phyloP scores from a whole-genome alignment of 805 yeast genomes.

The Saccharomycopsis amapae region DNA sequence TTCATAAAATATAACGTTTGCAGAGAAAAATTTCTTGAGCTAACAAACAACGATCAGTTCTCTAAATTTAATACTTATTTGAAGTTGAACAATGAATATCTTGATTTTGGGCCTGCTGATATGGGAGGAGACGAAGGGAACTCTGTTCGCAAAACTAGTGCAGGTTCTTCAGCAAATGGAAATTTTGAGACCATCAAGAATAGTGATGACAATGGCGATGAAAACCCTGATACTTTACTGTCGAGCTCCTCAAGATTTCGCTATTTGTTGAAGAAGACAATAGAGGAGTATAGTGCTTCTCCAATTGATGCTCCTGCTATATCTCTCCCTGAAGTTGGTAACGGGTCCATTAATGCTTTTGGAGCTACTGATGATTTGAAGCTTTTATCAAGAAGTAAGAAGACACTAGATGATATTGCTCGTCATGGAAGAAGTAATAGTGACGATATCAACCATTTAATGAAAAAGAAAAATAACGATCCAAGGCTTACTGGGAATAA shows the following conservation, averaged over 20 bases:
- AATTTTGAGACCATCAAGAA: slow-evolving; percentile 42
- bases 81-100: slow-evolving; percentile 22
- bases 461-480: not conserved
- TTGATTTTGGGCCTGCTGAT: slow-evolving; percentile 23
- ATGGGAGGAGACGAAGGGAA: slow-evolving; percentile 4
- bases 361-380: slow-evolving; percentile 14
- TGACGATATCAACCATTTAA: slow-evolving; percentile 13
- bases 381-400: slow-evolving; percentile 4
- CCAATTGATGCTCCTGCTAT: not conserved
- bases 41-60: slow-evolving; percentile 63
- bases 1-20: slow-evolving; percentile 51
- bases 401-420: not conserved
- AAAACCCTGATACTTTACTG: slow-evolving; percentile 1
- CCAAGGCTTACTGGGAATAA: too few relatives aligned
- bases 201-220: not conserved
- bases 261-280: slow-evolving; percentile 42
- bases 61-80: slow-evolving; percentile 30
- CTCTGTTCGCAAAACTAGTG: not conserved
- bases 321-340: not conserved
- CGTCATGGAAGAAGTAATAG: slow-evolving; percentile 21
- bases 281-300: slow-evolving; percentile 24
- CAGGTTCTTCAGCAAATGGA: too few relatives aligned
- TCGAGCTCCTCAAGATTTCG: slow-evolving; percentile 53
- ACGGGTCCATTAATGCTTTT: too few relatives aligned
- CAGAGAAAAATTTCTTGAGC: slow-evolving; percentile 57